Percentiles rank a stretch among this genome's conserved stretches.
These are phyloP conservation scores for Phlebiopsis gigantea DNA, from an alignment of 768 basidiomycete genomes.

Conservation along the genomic window DNA sequence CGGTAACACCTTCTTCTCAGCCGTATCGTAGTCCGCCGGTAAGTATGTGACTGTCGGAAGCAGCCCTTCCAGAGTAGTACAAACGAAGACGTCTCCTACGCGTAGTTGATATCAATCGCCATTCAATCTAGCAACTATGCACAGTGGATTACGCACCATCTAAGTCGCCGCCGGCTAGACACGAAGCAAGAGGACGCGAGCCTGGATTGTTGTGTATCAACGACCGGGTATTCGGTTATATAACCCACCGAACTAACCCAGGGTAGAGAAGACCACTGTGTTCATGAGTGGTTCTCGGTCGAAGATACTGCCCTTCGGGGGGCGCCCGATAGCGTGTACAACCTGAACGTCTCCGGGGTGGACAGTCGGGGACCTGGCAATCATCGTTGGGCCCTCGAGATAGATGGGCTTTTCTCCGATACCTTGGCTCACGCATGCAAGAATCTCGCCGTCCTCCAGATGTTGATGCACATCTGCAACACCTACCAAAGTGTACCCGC, in stretches of 20 bases:
- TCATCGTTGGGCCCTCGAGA: slow-evolving; percentile 46
- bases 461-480: slow-evolving; percentile 56
- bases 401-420: slow-evolving; percentile 29
- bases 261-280: slow-evolving; percentile 58
- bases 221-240: too few relatives aligned
- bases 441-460: slow-evolving; percentile 48
- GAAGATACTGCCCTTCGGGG: slow-evolving; percentile 49
- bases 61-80: slow-evolving; percentile 14
- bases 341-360: slow-evolving; percentile 67
- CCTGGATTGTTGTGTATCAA: slow-evolving; percentile 32
- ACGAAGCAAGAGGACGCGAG: slow-evolving; percentile 55
- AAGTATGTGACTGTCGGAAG: slow-evolving; percentile 16
- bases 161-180: slow-evolving; percentile 64
- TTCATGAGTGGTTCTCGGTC: slow-evolving; percentile 47
- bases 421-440: slow-evolving; percentile 38
- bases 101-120: slow-evolving; percentile 25
- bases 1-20: slow-evolving; percentile 36
- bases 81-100: slow-evolving; percentile 11
- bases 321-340: slow-evolving; percentile 52
- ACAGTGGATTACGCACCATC: slow-evolving; percentile 43
- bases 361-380: slow-evolving; percentile 64
- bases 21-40: slow-evolving; percentile 46
- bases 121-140: slow-evolving; percentile 29
- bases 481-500: slow-evolving; percentile 58
- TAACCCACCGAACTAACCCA: slow-evolving; percentile 33